Evolutionary conservation across 306 rosid species (phyloP).

Genomic region (Begonia masoniana): DNA sequence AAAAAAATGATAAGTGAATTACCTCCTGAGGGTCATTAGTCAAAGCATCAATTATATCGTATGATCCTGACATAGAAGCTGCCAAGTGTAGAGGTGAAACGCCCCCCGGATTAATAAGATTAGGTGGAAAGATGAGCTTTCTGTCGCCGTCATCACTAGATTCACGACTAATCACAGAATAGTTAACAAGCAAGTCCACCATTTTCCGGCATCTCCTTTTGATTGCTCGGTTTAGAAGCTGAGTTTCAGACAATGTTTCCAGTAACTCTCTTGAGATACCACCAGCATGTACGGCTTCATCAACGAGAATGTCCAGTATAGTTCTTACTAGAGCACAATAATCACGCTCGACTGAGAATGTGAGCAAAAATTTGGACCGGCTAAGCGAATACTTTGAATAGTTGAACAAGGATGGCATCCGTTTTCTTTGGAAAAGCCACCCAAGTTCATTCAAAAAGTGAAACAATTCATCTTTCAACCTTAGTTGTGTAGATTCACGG

Average conservation of each 20-base stretch:
- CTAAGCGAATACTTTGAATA: constrained; percentile 38
- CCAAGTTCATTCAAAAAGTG: constrained; percentile 86
- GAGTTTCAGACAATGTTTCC: constrained; percentile 58
- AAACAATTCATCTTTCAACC: constrained; percentile 58
- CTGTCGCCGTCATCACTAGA: constrained; percentile 15
- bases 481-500: constrained; percentile 35
- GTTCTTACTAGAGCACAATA: constrained; percentile 53
- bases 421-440: constrained; percentile 76
- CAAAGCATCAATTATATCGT: constrained; percentile 55
- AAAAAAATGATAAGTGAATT: constrained; percentile 5
- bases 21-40: constrained; percentile 86
- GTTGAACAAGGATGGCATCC: constrained; percentile 22
- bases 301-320: constrained; percentile 54
- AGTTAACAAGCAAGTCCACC: constrained; percentile 62
- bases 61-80: constrained; percentile 52
- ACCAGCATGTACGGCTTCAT: constrained; percentile 32
- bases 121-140: constrained; percentile 62
- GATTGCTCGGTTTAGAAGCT: constrained; percentile 72
- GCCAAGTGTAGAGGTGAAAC: constrained; percentile 90
- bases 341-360: constrained; percentile 69
- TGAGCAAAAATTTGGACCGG: constrained; percentile 63
- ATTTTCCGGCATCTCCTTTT: constrained; percentile 54
- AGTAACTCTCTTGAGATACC: constrained; percentile 35
- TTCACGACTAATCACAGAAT: constrained; percentile 20
- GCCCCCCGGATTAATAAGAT: constrained; percentile 64